Conservation (phyloP, 1,284 basidiomycete species). For the Ganoderma sinense region DNA sequence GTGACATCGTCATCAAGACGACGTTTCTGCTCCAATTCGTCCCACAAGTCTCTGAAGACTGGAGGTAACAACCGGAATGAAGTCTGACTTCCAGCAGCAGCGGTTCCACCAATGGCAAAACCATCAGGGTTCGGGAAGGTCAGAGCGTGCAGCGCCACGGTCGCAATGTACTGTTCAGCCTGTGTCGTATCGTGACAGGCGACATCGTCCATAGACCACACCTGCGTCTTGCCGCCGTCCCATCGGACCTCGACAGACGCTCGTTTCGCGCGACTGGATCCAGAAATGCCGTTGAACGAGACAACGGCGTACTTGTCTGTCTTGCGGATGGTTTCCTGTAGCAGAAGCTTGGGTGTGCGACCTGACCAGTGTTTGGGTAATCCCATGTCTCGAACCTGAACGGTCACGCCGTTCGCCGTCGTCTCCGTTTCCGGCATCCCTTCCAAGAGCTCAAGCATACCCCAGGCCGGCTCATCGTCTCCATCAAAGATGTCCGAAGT, state of each 20-base stretch:
- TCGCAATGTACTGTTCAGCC: slow-evolving; percentile 92
- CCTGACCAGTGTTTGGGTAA: slow-evolving; percentile 85
- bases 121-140: slow-evolving; percentile 68
- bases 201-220: slow-evolving; percentile 87
- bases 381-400: slow-evolving; percentile 78
- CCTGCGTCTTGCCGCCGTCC: slow-evolving; percentile 66
- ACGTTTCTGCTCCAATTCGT: slow-evolving; percentile 80
- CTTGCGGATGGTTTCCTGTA: slow-evolving; percentile 73
- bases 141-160: slow-evolving; percentile 84
- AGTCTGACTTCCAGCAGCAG: slow-evolving; percentile 54
- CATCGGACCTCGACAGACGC: slow-evolving; percentile 78
- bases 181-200: slow-evolving; percentile 83
- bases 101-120: slow-evolving; percentile 59
- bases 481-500: slow-evolving; percentile 57
- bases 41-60: slow-evolving; percentile 91
- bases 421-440: slow-evolving; percentile 62
- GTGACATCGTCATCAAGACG: slow-evolving; percentile 68
- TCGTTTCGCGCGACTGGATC: slow-evolving; percentile 74
- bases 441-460: slow-evolving; percentile 84
- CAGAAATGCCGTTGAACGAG: slow-evolving; percentile 72
- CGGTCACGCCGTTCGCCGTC: slow-evolving; percentile 59
- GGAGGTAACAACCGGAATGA: slow-evolving; percentile 83
- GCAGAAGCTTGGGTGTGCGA: slow-evolving; percentile 73
- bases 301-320: slow-evolving; percentile 79
- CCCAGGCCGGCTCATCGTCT: slow-evolving; percentile 64